Percentiles rank a stretch among this genome's conserved stretches.
These are phyloP conservation scores for Puya raimondii DNA, from an alignment of 176 grass and related monocot genomes.

Conservation along the genomic window DNA sequence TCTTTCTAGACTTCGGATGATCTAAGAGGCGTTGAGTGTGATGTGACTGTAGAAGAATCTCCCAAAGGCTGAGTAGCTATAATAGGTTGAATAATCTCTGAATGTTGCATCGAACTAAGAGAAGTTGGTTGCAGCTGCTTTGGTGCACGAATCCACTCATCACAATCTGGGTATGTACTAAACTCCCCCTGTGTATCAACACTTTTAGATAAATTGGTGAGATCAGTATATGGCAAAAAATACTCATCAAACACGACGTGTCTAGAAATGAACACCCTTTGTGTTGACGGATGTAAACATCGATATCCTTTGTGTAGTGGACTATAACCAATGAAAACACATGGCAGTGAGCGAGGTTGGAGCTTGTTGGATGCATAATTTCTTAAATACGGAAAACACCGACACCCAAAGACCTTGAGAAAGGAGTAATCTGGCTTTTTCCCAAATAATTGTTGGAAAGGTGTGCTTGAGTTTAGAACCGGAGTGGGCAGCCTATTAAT, in stretches of 20 bases:
- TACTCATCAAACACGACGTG: slow-evolving; percentile 12
- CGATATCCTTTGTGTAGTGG: slow-evolving; percentile 2
- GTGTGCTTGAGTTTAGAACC: neutral
- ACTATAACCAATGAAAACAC: neutral
- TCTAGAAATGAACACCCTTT: neutral
- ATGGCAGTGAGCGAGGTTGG: neutral
- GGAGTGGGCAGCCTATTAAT: slow-evolving; percentile 3
- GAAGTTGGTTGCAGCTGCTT: too few species aligned
- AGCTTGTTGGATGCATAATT: neutral
- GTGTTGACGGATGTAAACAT: neutral
- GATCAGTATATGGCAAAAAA: neutral
- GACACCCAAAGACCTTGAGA: neutral
- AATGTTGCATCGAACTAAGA: too few species aligned
- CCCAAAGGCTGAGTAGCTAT: too few species aligned
- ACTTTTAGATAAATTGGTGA: neutral
- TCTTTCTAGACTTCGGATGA: too few species aligned
- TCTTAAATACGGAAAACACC: neutral
- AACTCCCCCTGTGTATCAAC: neutral
- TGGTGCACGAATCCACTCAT: neutral
- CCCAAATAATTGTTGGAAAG: neutral
- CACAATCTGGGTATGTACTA: neutral
- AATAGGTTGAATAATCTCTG: too few species aligned
- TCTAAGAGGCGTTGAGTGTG: too few species aligned
- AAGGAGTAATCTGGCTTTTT: neutral
- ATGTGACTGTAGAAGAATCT: too few species aligned